These are phyloP conservation scores for Cladosporium sp. DNA, from an alignment of 2,329 filamentous ascomycete genomes.

Conservation along the genomic window DNA sequence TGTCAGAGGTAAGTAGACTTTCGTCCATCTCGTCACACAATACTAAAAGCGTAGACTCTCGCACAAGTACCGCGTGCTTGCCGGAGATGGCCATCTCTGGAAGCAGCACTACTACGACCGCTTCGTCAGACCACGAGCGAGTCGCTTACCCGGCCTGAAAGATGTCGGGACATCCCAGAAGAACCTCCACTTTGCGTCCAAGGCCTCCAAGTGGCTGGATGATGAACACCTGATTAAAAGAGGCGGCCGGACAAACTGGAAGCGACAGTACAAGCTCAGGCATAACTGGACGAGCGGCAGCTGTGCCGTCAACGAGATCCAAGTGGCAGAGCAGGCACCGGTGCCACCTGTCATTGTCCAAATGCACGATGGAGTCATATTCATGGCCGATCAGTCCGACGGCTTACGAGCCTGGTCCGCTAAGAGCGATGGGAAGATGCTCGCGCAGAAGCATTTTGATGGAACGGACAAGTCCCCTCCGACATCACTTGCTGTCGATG, in stretches of 20 bases:
- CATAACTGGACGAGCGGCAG: conserved; percentile 88
- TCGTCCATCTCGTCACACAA: conserved; percentile 11
- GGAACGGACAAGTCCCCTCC: conserved; percentile 37
- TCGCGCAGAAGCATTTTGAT: conserved; percentile 46
- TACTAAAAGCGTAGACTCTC: conserved; percentile 61
- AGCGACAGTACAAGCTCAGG: conserved; percentile 78
- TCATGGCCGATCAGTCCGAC: conserved; percentile 66
- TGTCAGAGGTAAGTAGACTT: conserved; percentile 51
- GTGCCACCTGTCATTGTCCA: conserved; percentile 67
- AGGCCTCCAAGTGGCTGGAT: conserved; percentile 57
- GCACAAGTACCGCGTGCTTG: conserved; percentile 66
- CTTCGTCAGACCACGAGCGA: conserved; percentile 78
- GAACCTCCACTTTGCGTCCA: conserved; percentile 50
- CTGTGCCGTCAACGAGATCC: conserved; percentile 75
- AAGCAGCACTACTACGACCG: conserved; percentile 81
- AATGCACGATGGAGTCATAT: conserved; percentile 69
- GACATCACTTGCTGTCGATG: conserved; percentile 62
- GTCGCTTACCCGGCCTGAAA: conserved; percentile 67
- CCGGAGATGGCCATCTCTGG: conserved; percentile 85
- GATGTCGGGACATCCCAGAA: conserved; percentile 32
- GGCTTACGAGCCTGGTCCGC: conserved; percentile 78
- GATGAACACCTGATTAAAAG: conserved; percentile 54
- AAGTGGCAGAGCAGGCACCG: conserved; percentile 51
- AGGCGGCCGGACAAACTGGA: conserved; percentile 66
- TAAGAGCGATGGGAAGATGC: conserved; percentile 52